Evolutionary conservation across 2,329 filamentous ascomycete species (phyloP).

Genomic region (Fusarium nisikadoi): DNA sequence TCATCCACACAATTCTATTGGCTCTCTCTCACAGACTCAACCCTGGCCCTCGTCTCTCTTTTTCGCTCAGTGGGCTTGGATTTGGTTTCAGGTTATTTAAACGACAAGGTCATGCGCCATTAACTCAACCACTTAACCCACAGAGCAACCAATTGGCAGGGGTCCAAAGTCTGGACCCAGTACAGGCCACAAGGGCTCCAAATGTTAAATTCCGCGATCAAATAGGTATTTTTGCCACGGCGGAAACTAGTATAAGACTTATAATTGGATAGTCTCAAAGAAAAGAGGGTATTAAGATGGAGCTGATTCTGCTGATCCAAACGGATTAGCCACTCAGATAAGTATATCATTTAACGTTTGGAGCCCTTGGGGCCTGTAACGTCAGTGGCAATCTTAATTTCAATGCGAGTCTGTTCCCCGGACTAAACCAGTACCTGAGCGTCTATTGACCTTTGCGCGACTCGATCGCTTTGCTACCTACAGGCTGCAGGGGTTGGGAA

Average conservation of each 20-base stretch:
- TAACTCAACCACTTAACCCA: slow-evolving; percentile 4
- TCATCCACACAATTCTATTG: background rate
- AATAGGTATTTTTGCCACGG: too few relatives aligned
- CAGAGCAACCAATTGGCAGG: slow-evolving; percentile 1
- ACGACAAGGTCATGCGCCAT: slow-evolving; percentile 30
- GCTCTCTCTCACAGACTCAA: background rate
- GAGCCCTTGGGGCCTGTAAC: background rate
- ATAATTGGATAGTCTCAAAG: too few relatives aligned
- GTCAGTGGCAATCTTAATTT: slow-evolving; percentile 41
- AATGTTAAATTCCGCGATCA: too few relatives aligned
- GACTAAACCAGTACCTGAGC: slow-evolving; percentile 1
- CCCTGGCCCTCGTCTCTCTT: background rate
- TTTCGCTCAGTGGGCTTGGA: slow-evolving; percentile 10
- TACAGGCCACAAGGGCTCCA: too few relatives aligned
- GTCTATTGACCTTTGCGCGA: background rate
- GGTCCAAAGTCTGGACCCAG: slow-evolving; percentile 10
- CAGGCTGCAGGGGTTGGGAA: too few relatives aligned
- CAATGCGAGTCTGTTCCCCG: slow-evolving; percentile 9
- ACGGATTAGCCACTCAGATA: too few relatives aligned
- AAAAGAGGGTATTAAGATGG: too few relatives aligned
- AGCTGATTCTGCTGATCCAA: too few relatives aligned
- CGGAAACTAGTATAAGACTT: too few relatives aligned
- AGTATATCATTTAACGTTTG: too few relatives aligned
- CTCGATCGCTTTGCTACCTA: background rate
- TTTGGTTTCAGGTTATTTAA: slow-evolving; percentile 37